phyloP scores from a whole-genome alignment of 352 stramenopile species.

The Pythium graminicola region DNA sequence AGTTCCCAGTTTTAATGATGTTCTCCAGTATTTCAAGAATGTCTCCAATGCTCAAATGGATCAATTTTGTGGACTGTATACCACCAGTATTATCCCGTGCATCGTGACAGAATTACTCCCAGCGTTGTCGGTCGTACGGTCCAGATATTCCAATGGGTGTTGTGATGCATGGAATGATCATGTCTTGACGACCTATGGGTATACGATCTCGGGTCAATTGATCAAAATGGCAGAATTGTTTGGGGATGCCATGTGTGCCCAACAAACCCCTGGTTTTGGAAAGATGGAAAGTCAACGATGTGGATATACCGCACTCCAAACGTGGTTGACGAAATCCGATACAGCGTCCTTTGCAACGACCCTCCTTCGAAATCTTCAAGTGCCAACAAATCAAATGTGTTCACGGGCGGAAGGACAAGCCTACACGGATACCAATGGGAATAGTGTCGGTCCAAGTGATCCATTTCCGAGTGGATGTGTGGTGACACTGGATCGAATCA shows the following conservation, averaged over 20 bases:
- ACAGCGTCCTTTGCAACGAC: slow-evolving; percentile 27
- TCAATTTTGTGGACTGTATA: slow-evolving; percentile 45
- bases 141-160: slow-evolving; percentile 41
- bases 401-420: slow-evolving; percentile 37
- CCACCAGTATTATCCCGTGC: slow-evolving; percentile 40
- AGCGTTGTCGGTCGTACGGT: slow-evolving; percentile 40
- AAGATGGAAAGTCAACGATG: slow-evolving; percentile 40
- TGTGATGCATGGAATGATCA: slow-evolving; percentile 43
- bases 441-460: slow-evolving; percentile 21
- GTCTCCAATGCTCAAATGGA: slow-evolving; percentile 36
- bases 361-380: slow-evolving; percentile 39
- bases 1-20: slow-evolving; percentile 21
- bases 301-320: slow-evolving; percentile 46
- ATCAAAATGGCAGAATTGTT: slow-evolving; percentile 48
- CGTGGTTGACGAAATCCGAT: slow-evolving; percentile 23
- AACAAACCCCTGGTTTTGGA: slow-evolving; percentile 37
- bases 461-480: slow-evolving; percentile 39
- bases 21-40: slow-evolving; percentile 27
- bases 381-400: slow-evolving; percentile 51
- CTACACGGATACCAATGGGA: slow-evolving; percentile 37
- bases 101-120: slow-evolving; percentile 45
- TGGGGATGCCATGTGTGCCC: slow-evolving; percentile 44
- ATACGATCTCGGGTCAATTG: slow-evolving; percentile 52
- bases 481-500: slow-evolving; percentile 38
- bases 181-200: slow-evolving; percentile 40